Percentiles rank a stretch among this genome's conserved stretches.
Conservation (phyloP, 768 basidiomycete genomes). For the Russula brevipes region DNA sequence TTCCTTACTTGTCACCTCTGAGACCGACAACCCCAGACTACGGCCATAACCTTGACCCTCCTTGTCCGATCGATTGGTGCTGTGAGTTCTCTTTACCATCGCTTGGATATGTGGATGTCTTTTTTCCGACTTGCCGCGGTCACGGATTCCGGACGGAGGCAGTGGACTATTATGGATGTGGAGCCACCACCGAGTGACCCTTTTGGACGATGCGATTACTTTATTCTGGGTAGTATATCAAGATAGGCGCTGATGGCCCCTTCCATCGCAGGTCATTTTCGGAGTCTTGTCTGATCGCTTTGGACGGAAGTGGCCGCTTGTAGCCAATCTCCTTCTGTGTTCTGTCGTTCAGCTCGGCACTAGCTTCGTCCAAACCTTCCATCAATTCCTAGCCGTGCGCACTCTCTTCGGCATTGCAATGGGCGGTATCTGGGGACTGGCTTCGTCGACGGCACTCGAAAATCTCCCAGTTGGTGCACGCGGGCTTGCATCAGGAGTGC, state of each 20-base stretch:
- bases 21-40: conserved; percentile 41
- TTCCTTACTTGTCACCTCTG: background rate
- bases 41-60: conserved; percentile 85
- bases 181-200: background rate
- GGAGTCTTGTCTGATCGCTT: conserved; percentile 83
- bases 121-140: too few relatives aligned
- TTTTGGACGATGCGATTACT: background rate
- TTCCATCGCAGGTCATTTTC: conserved; percentile 50
- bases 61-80: conserved; percentile 84
- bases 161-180: background rate
- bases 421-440: conserved; percentile 87
- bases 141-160: too few relatives aligned
- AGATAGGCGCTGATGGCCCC: conserved; percentile 1
- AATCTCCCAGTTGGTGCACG: conserved; percentile 83
- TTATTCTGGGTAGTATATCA: background rate
- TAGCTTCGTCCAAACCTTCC: conserved; percentile 74
- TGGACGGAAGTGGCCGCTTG: conserved; percentile 91
- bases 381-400: conserved; percentile 75
- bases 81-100: conserved; percentile 32
- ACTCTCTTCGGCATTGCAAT: conserved; percentile 83
- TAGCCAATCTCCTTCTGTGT: conserved; percentile 68
- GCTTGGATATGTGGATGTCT: background rate
- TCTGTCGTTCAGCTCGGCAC: conserved; percentile 69
- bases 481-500: conserved; percentile 76
- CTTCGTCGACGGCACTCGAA: conserved; percentile 78